A percentile compares a stretch with the other conserved stretches of the same genome.
These are phyloP conservation scores for Escallonia herrerae DNA, from an alignment of 129 eudicot species.

Conservation along the genomic window DNA sequence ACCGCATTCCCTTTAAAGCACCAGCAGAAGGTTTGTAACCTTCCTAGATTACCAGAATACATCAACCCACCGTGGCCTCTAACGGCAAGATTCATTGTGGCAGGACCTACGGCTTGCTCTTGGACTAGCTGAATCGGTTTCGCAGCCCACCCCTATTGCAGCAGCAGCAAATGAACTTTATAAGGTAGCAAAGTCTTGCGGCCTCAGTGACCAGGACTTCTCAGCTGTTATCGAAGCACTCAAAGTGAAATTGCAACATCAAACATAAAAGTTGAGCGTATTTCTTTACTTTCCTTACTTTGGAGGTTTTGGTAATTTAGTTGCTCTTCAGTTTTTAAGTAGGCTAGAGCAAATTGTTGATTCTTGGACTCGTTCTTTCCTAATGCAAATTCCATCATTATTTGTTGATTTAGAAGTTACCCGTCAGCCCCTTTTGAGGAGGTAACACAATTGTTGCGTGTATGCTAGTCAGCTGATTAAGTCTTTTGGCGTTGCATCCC, in stretches of 20 bases:
- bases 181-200: conserved; percentile 81
- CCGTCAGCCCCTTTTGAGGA: too few relatives aligned
- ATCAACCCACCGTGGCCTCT: not conserved
- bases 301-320: too few relatives aligned
- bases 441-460: too few relatives aligned
- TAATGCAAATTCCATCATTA: too few relatives aligned
- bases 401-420: too few relatives aligned
- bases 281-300: too few relatives aligned
- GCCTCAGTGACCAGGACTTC: conserved; percentile 80
- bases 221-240: conserved; percentile 93
- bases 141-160: conserved; percentile 83
- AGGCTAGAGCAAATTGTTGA: too few relatives aligned
- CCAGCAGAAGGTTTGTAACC: conserved; percentile 73
- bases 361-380: too few relatives aligned
- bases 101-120: conserved; percentile 93
- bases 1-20: conserved; percentile 93
- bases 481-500: too few relatives aligned
- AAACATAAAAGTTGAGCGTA: conserved; percentile 2
- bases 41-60: not conserved
- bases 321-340: too few relatives aligned
- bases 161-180: conserved; percentile 95
- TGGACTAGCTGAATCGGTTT: conserved; percentile 83
- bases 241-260: conserved; percentile 53
- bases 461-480: too few relatives aligned
- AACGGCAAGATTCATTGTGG: conserved; percentile 1